Evolutionary conservation across 257 asterid genomes (phyloP).

Genomic region (Primulina eburnea): DNA sequence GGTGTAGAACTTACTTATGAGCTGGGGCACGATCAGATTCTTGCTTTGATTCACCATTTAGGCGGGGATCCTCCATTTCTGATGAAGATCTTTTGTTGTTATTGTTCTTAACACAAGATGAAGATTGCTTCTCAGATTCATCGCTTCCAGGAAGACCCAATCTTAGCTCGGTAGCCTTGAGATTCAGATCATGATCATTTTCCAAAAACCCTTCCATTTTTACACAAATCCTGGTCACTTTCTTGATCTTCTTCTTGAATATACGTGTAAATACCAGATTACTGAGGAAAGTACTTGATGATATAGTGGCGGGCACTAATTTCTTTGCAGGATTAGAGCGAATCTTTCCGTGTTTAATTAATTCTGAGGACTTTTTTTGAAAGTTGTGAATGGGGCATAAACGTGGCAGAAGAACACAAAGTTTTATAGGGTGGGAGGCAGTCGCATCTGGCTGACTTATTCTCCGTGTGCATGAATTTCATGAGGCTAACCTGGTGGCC

Average conservation of each 20-base stretch:
- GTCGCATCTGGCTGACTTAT: slow-evolving; percentile 15
- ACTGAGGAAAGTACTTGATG: neutral
- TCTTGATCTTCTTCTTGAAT: neutral
- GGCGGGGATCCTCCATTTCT: slow-evolving; percentile 38
- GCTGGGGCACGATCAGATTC: slow-evolving; percentile 39
- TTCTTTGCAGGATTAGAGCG: neutral
- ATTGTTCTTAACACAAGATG: slow-evolving; percentile 14
- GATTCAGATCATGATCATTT: slow-evolving; percentile 49
- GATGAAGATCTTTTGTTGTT: slow-evolving; percentile 63
- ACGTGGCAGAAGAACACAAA: slow-evolving; percentile 6
- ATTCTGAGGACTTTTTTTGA: neutral
- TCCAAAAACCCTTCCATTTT: slow-evolving; percentile 32
- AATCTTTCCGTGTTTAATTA: neutral
- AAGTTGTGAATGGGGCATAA: slow-evolving; percentile 21
- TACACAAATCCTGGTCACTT: neutral
- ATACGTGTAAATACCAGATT: too few relatives aligned
- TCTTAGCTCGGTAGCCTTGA: slow-evolving; percentile 69
- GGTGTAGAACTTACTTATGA: slow-evolving; percentile 50
- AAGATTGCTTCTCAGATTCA: slow-evolving; percentile 34
- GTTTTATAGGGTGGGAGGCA: slow-evolving; percentile 30
- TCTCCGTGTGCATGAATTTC: slow-evolving; percentile 34
- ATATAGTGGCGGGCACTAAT: neutral
- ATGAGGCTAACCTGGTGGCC: slow-evolving; percentile 7
- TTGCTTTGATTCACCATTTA: slow-evolving; percentile 4
- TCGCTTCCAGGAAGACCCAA: slow-evolving; percentile 71